Base-by-base conservation (phyloP, 306 rosid species). In the Urtica urens region DNA sequence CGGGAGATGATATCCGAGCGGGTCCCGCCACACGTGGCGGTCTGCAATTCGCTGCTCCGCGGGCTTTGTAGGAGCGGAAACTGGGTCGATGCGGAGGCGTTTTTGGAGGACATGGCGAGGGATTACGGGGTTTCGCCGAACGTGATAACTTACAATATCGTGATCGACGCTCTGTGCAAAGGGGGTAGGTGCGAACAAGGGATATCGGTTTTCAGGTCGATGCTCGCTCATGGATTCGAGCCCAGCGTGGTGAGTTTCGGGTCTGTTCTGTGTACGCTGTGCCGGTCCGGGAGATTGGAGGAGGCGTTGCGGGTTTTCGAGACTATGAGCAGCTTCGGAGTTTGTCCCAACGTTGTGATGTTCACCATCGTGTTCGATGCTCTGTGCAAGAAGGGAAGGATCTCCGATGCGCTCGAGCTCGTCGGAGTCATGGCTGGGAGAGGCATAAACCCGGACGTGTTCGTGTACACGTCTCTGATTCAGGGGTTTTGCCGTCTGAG, bases 301-400 rank as follows among this genome's bases (percentile, higher is more conserved):
- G 37, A 40, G 3, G 46, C 57, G 9, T 10, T 9, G 7, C 20
- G 15, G 40, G 9, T 52, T 10, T 13, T 52, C 4, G 18, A 23
- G 7, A 14, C 10, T 11, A 35, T 35, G 57, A 52, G 17, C 7
- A 6, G 26, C 7, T 21, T 12, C 38, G 46, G 57, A 20, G 10
- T 26, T 13, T 35, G 6, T 14, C 57, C 57, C 25, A 1, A 35
- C 16, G 15, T 35, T 52, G 6, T 35, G 15, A 52, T 45, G 10
- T 28, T 18, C 14, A 35, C 13, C 38, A 29, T 54, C 3, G 15
- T 74, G 27, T 37, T 75, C 16, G 67, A 75, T 54, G 43, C 73
- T 42, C 63, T 68, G 58, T 67, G 81, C 63, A 71, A 67, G 63
- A 29, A 45, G 6, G 44, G 65, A 16, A 31, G 29, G 19, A 18